Evolutionary conservation across 1,284 basidiomycete species (phyloP).

Genomic region (Ustilago xerochloae): DNA sequence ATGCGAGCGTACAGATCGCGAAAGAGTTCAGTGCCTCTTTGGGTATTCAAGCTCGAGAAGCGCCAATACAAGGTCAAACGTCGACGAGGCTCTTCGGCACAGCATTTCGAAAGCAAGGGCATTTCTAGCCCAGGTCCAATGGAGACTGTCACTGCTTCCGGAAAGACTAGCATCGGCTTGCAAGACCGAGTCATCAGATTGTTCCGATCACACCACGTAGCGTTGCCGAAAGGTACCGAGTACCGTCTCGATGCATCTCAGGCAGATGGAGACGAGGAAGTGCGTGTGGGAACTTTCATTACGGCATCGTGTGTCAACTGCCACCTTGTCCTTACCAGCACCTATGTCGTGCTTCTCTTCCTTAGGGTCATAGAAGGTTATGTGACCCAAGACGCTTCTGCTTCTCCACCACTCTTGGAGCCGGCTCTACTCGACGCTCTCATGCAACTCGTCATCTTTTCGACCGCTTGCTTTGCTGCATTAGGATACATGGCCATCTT

Average conservation of each 20-base stretch:
- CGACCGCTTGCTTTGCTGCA: slow-evolving; percentile 22
- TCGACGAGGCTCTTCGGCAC: background rate
- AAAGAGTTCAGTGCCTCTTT: slow-evolving; percentile 18
- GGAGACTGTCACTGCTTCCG: background rate
- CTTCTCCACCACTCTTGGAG: slow-evolving; percentile 2
- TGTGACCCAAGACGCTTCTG: background rate
- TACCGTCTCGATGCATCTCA: background rate
- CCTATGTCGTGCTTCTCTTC: slow-evolving; percentile 15
- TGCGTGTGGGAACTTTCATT: slow-evolving; percentile 21
- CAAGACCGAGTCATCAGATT: background rate
- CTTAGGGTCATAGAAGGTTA: slow-evolving; percentile 5
- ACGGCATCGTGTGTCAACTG: slow-evolving; percentile 37
- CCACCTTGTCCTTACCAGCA: slow-evolving; percentile 21
- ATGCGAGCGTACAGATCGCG: slow-evolving; percentile 15
- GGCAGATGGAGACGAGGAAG: background rate
- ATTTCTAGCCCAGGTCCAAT: no score
- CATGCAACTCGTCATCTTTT: slow-evolving; percentile 21
- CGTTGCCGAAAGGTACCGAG: background rate
- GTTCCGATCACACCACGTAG: background rate
- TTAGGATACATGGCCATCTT: slow-evolving; percentile 40
- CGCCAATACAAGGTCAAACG: slow-evolving; percentile 10
- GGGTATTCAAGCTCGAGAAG: slow-evolving; percentile 24
- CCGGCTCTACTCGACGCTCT: slow-evolving; percentile 4
- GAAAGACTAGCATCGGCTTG: background rate
- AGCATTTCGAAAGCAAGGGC: no score